Evolutionary conservation across 2,329 filamentous ascomycete genomes (phyloP), one percentile per base, ranked within the genome.

Genomic region (Neopestalotiopsis sp.): DNA sequence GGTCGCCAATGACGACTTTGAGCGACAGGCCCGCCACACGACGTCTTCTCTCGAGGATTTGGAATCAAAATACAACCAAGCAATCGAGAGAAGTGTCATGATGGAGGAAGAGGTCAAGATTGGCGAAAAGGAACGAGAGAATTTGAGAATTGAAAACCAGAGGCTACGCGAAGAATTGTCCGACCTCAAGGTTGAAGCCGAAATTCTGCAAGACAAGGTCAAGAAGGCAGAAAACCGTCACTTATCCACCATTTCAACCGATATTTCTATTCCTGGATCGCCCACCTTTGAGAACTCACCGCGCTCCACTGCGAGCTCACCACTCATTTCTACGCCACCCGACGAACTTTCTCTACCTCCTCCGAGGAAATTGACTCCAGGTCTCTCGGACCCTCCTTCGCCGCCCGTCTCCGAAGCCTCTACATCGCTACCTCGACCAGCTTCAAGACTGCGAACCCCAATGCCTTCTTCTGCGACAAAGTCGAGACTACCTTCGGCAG

Each of bases 1-100:
- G 82, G 96, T 99, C 67, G 94, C 93, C 79, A 99, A 98, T 83
- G 96, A 99, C 85, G 96, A 99, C 81, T 98, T 95, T 78, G 96
- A 99, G 84, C 91, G 94, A 73, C 95, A 98, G 83, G 95, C 96
- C 74, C 91, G 96, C 75, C 96, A 98, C 81, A 98, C 95, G 34
- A 95, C 94, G 45, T 98, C 95, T 59, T 98, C 95, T 65, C 89
- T 98, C 71, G 96, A 99, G 82, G 96, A 99, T 78, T 86, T 99
- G 80, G 96, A 99, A 82, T 95, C 93, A 71, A 99, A 98, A 81
- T 98, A 96, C 81, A 98, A 98, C 79, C 89, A 97, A 68, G 90
- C 95, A 4, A 97, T 99, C 74, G 96, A 99, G 83, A 88, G 95
- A 67, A 91, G 88, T 10, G 96, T 99, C 32, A 90, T 99, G 87